Conservation (phyloP, 352 stramenopile genomes). For the Pythium monospermum region DNA sequence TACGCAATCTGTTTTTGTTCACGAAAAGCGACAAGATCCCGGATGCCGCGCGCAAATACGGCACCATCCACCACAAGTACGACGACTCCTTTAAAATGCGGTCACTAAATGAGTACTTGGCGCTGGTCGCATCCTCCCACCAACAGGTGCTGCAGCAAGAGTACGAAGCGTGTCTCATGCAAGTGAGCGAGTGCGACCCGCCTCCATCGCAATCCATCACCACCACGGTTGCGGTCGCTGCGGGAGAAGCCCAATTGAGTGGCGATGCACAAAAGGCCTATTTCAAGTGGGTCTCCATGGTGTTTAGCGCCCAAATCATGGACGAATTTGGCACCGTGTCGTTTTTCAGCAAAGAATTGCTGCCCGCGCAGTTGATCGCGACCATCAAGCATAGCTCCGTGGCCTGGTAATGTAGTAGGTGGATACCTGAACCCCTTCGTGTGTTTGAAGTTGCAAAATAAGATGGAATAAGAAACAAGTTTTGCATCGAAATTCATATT, state of each 20-base stretch:
- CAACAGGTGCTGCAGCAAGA: background rate
- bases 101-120: background rate
- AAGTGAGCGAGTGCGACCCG: background rate
- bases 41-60: slow-evolving; percentile 6
- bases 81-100: background rate
- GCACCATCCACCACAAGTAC: background rate
- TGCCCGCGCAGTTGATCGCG: slow-evolving; percentile 40
- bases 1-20: background rate
- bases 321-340: slow-evolving; percentile 40
- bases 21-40: background rate
- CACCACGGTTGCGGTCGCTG: background rate
- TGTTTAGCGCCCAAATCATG: slow-evolving; percentile 35
- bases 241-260: background rate
- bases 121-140: background rate
- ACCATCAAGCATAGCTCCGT: slow-evolving; percentile 41
- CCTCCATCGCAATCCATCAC: too few relatives aligned
- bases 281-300: slow-evolving; percentile 34
- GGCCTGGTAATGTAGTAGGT: slow-evolving; percentile 27
- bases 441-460: background rate
- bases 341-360: slow-evolving; percentile 41
- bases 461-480: too few relatives aligned
- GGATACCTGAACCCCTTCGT: too few relatives aligned
- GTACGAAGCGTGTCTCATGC: background rate
- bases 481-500: too few relatives aligned
- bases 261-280: slow-evolving; percentile 21